Conservation (phyloP, 495 filamentous ascomycete species). For the Apodospora peruviana region DNA sequence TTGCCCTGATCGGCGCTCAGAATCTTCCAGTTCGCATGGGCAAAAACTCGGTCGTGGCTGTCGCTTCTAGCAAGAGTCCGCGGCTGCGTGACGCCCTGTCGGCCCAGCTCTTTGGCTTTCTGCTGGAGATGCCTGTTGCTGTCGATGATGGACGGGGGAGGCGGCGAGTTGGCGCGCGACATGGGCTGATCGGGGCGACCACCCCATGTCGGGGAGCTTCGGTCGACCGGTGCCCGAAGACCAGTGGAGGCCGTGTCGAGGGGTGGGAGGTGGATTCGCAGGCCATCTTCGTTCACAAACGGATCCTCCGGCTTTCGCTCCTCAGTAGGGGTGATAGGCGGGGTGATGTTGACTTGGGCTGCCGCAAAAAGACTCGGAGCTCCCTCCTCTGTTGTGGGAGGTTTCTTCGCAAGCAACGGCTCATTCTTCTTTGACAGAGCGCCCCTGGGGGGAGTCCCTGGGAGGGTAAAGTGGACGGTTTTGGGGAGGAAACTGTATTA, state of each 20-base stretch:
- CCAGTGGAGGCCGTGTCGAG: constrained; percentile 25
- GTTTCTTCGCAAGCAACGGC: constrained; percentile 10
- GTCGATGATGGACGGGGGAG: constrained; percentile 66
- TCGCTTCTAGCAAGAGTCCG: constrained; percentile 39
- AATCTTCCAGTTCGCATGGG: constrained; percentile 70
- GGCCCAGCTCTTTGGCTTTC: constrained; percentile 44
- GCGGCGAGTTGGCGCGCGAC: constrained; percentile 60
- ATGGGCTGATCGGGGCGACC: constrained; percentile 65
- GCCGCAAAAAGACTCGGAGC: constrained; percentile 41
- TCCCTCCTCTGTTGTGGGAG: constrained; percentile 8
- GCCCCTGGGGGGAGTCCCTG: constrained; percentile 29
- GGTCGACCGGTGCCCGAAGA: constrained; percentile 50
- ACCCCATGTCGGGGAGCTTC: constrained; percentile 67
- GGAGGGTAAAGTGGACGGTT: constrained; percentile 70
- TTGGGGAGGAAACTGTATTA: constrained; percentile 74
- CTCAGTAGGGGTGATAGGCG: constrained; percentile 57
- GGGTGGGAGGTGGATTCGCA: constrained; percentile 35
- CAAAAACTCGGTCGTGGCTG: constrained; percentile 59
- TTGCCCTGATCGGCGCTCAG: constrained; percentile 84
- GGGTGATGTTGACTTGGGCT: constrained; percentile 33
- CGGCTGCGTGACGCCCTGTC: constrained; percentile 43
- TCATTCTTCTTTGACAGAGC: constrained; percentile 27
- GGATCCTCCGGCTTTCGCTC: constrained; percentile 49
- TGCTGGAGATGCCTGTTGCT: constrained; percentile 48
- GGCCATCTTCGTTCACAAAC: constrained; percentile 53